These are phyloP conservation scores for Linum lewisii DNA, from an alignment of 345 rosid genomes.

Conservation along the genomic window DNA sequence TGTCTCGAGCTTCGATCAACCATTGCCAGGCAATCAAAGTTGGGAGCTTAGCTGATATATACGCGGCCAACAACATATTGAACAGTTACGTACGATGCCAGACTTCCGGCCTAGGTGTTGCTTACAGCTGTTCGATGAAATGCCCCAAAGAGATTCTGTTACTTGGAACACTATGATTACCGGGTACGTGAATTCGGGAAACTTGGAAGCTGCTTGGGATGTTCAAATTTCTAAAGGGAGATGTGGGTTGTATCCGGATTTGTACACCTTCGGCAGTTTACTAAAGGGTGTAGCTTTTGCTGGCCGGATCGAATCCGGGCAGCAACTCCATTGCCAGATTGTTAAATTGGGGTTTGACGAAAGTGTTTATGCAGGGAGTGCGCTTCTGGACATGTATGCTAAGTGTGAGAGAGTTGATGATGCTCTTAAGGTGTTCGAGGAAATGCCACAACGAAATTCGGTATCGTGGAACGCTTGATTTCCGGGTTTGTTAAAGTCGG, in stretches of 20 bases:
- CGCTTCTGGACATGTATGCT: conserved; percentile 66
- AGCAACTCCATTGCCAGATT: conserved; percentile 46
- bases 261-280: conserved; percentile 46
- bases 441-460: conserved; percentile 39
- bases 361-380: conserved; percentile 52
- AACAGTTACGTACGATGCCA: conserved; percentile 21
- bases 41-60: conserved; percentile 36
- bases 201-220: conserved; percentile 31
- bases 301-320: conserved; percentile 35
- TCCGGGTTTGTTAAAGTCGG: conserved; percentile 45
- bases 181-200: conserved; percentile 42
- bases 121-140: conserved; percentile 52
- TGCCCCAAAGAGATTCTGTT: conserved; percentile 41
- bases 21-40: conserved; percentile 41
- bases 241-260: conserved; percentile 31
- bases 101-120: conserved; percentile 14
- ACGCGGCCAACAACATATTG: conserved; percentile 42
- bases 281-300: conserved; percentile 53
- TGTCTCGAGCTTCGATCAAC: conserved; percentile 24
- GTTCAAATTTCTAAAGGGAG: conserved; percentile 36
- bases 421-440: conserved; percentile 38
- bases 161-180: conserved; percentile 73
- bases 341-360: conserved; percentile 32
- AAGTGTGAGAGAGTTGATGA: conserved; percentile 49
- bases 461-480: conserved; percentile 70